Evolutionary conservation across 176 grass and related monocot species (phyloP), one percentile per base, ranked within the genome.

Genomic region (Triticum timopheevii): DNA sequence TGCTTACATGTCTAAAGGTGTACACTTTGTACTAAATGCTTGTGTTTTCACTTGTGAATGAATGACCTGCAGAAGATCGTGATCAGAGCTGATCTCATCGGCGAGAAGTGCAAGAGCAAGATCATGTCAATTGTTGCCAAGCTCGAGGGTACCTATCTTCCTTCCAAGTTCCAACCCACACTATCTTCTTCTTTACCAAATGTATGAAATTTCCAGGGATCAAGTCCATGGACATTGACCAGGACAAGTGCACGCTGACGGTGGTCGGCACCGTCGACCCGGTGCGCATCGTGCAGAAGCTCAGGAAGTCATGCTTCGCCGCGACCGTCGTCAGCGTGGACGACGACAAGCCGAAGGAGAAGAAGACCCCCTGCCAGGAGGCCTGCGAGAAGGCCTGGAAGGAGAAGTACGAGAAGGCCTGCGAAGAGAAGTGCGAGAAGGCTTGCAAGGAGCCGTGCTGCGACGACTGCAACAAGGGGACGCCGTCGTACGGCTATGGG

Each of bases 181-280:
- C 47, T 1, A 73, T 73, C 1, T 61, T 44, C 40, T 4, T 62
- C 11, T 74, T 24, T 40, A 17, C 40, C 20, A 16, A 52, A 52
- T 52, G 5, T 24, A 3, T 34, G 19, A 12, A 7, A 47, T 2
- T 0, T 92, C 0, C 73, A 97, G 89, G 90, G 8, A 82, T 97
- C 84, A 89, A 92, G 25, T 92, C 88, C 13, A 58, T 97, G 62
- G 69, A 47, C 2, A 61, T 90, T 13, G 92, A 94, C 23, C 5
- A 2, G 0, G 95, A 90, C 12, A 97, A 94, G 64, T 61, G 81
- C 83, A 92, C 83, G 13, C 88, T 97, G 84, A 97, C 90, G 27
- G 92, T 97, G 87, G 66, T 91, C 6, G 92, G 95, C 1, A 11
- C 33, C 4, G 88, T 83, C 0, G 92, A 97, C 70, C 92, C 95